Conservation (phyloP, 192 early-diverging fungal species). For the Entomortierella lignicola region DNA sequence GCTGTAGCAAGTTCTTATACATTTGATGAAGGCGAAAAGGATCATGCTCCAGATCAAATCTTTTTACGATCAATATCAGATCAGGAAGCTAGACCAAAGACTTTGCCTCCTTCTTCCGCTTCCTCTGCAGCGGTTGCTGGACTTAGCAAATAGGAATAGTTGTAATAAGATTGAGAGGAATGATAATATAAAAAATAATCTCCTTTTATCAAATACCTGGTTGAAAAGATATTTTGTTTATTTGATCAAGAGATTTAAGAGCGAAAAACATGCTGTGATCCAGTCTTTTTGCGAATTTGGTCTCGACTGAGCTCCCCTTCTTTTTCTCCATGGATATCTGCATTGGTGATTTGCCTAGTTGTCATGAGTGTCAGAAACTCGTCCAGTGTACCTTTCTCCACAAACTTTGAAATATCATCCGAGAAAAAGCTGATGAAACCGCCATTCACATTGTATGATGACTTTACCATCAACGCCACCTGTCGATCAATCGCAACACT, state of each 20-base stretch:
- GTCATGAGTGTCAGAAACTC: neutral
- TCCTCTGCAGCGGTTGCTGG: constrained; percentile 36
- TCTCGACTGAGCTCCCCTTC: too few species aligned
- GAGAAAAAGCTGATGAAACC: neutral
- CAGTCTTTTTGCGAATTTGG: too few species aligned
- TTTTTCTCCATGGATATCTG: too few species aligned
- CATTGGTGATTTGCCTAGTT: neutral
- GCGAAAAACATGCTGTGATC: too few species aligned
- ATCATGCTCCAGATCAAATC: constrained; percentile 83
- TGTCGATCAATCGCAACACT: neutral
- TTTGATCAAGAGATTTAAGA: too few species aligned
- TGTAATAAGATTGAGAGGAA: too few species aligned
- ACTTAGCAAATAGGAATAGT: constrained; percentile 12
- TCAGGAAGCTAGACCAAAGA: constrained; percentile 50
- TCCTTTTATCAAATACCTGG: too few species aligned
- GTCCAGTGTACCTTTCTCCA: neutral
- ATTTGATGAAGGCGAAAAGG: constrained; percentile 94
- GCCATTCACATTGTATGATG: neutral
- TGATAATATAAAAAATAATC: too few species aligned
- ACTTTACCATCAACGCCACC: neutral
- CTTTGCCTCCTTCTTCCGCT: constrained; percentile 29
- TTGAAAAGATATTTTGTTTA: too few species aligned
- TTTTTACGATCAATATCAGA: constrained; percentile 77
- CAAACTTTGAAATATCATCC: neutral
- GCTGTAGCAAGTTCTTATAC: constrained; percentile 95